These are phyloP conservation scores for Calonectria pseudoturangicola DNA, from an alignment of 2,329 filamentous ascomycete species.

Conservation along the genomic window DNA sequence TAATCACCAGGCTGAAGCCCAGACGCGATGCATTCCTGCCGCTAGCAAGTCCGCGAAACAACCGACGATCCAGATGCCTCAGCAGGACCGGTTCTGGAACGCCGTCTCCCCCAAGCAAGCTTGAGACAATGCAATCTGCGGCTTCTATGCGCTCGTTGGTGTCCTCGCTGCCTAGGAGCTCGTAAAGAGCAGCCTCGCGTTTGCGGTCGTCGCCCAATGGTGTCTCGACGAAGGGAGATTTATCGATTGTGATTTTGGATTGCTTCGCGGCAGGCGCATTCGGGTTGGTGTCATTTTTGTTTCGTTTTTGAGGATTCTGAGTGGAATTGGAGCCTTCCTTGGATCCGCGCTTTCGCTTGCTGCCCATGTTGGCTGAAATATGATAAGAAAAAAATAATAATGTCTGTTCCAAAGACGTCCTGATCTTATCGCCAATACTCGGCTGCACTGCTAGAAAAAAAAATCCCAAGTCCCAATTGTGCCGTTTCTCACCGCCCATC, in stretches of 20 bases:
- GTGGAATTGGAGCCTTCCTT: conserved; percentile 56
- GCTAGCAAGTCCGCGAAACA: conserved; percentile 93
- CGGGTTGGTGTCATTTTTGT: conserved; percentile 55
- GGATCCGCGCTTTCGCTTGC: conserved; percentile 60
- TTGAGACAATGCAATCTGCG: conserved; percentile 75
- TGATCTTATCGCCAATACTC: conserved; percentile 40
- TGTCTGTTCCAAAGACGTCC: conserved; percentile 24
- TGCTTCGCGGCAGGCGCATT: conserved; percentile 45
- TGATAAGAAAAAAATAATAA: conserved; percentile 30
- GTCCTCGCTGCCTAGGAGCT: conserved; percentile 77
- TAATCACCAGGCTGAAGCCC: conserved; percentile 92
- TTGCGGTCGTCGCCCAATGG: conserved; percentile 72
- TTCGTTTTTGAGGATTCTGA: conserved; percentile 56
- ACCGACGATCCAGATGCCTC: conserved; percentile 77
- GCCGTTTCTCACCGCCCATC: conserved; percentile 47
- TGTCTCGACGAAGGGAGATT: conserved; percentile 70
- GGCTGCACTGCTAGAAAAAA: conserved; percentile 43
- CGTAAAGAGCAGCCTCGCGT: conserved; percentile 76
- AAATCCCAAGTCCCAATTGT: conserved; percentile 44
- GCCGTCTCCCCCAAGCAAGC: conserved; percentile 70
- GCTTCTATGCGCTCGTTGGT: conserved; percentile 73
- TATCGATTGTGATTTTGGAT: conserved; percentile 57
- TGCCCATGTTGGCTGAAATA: conserved; percentile 54
- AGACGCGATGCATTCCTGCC: conserved; percentile 90
- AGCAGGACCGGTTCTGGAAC: conserved; percentile 72